phyloP scores from a whole-genome alignment of 768 basidiomycete species.

The Pleurotus giganteus region DNA sequence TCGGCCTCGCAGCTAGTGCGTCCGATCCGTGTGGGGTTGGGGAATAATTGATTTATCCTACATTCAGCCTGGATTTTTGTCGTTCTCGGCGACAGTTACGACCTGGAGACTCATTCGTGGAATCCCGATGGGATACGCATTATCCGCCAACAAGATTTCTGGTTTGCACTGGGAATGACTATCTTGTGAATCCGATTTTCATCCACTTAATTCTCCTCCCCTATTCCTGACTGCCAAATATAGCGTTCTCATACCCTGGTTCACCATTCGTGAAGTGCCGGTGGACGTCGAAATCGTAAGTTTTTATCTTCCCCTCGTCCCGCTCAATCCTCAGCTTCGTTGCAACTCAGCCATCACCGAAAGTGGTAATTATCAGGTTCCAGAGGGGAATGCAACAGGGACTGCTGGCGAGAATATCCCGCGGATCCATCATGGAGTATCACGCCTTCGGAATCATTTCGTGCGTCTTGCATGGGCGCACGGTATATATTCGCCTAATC shows the following conservation, averaged over 20 bases:
- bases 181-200: slow-evolving; percentile 47
- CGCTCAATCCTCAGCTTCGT: slow-evolving; percentile 4
- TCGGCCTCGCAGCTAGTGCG: slow-evolving; percentile 54
- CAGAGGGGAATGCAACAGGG: slow-evolving; percentile 88
- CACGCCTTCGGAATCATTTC: slow-evolving; percentile 85
- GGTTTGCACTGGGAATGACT: slow-evolving; percentile 76
- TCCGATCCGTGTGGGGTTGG: slow-evolving; percentile 5
- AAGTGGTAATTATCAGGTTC: slow-evolving; percentile 77
- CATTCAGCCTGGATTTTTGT: slow-evolving; percentile 63
- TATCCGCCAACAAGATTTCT: slow-evolving; percentile 72
- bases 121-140: slow-evolving; percentile 57
- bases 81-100: slow-evolving; percentile 64
- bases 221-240: slow-evolving; percentile 4
- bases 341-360: slow-evolving; percentile 64
- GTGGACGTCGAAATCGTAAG: slow-evolving; percentile 77
- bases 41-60: slow-evolving; percentile 3
- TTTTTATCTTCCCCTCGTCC: slow-evolving; percentile 10
- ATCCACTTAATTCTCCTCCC: slow-evolving; percentile 11
- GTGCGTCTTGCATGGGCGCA: slow-evolving; percentile 37
- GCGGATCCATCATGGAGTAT: slow-evolving; percentile 75
- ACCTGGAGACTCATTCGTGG: slow-evolving; percentile 55
- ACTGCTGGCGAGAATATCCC: slow-evolving; percentile 74
- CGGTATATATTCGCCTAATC: slow-evolving; percentile 5
- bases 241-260: slow-evolving; percentile 75
- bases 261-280: slow-evolving; percentile 70